These are phyloP conservation scores for Boeremia lycopersici DNA, from an alignment of 2,329 filamentous ascomycete genomes.

Conservation along the genomic window DNA sequence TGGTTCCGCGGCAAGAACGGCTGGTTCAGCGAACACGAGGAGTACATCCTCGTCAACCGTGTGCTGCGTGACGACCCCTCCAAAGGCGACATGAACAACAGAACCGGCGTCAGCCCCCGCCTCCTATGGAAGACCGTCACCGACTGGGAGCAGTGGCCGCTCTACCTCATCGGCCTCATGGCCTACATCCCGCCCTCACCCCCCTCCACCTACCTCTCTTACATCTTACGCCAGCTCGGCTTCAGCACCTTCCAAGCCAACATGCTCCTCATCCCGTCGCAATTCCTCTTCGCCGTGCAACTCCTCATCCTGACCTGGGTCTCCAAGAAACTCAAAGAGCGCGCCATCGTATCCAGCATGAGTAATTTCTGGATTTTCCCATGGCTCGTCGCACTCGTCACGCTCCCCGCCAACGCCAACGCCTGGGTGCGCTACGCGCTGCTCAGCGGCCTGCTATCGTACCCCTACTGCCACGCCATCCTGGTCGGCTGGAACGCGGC, in stretches of 20 bases:
- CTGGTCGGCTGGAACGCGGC: constrained; percentile 48
- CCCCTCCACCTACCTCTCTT: constrained; percentile 53
- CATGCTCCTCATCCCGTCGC: constrained; percentile 63
- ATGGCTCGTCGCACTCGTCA: constrained; percentile 60
- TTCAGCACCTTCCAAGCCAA: constrained; percentile 69
- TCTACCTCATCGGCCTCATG: constrained; percentile 50
- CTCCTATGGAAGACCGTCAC: constrained; percentile 31
- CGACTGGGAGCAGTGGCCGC: constrained; percentile 43
- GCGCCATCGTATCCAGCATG: constrained; percentile 55
- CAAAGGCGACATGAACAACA: constrained; percentile 60
- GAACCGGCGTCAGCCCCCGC: constrained; percentile 29
- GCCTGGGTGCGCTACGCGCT: constrained; percentile 60
- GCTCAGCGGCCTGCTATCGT: constrained; percentile 57
- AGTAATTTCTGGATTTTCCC: constrained; percentile 66
- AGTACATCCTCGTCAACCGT: constrained; percentile 67
- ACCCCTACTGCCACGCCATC: constrained; percentile 59
- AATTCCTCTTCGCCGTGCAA: constrained; percentile 47
- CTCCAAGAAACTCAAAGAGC: constrained; percentile 55
- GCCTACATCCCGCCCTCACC: constrained; percentile 45
- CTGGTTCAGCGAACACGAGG: constrained; percentile 66
- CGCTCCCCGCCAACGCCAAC: constrained; percentile 52
- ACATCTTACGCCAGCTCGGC: constrained; percentile 63
- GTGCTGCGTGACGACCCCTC: constrained; percentile 63
- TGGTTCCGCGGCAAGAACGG: constrained; percentile 64
- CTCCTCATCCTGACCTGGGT: constrained; percentile 54